Conservation (phyloP, 345 rosid species). For the Eucalyptus polybractea region DNA sequence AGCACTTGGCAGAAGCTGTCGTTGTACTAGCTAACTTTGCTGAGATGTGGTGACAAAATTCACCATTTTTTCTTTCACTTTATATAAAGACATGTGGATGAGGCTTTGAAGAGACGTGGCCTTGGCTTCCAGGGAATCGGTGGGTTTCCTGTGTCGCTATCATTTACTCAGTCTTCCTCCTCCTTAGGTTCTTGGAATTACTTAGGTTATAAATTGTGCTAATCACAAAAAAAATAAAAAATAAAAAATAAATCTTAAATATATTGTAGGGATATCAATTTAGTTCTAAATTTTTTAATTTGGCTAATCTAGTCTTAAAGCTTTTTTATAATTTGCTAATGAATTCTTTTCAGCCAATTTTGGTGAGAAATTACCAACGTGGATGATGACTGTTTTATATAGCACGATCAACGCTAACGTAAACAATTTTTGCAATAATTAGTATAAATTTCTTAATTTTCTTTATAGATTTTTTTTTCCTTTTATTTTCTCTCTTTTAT, state of each 20-base stretch:
- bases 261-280: background rate
- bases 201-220: background rate
- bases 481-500: too few species aligned
- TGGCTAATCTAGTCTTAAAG: background rate
- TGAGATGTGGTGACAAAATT: background rate
- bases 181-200: background rate
- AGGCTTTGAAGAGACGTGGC: background rate
- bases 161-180: background rate
- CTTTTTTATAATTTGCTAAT: background rate
- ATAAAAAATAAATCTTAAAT: background rate
- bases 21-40: background rate
- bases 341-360: background rate
- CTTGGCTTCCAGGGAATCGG: background rate
- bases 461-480: too few species aligned
- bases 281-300: background rate
- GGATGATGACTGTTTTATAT: rapidly evolving
- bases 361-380: rapidly evolving
- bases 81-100: background rate
- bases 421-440: too few species aligned
- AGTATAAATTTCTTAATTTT: too few species aligned
- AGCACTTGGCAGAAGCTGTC: background rate
- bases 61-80: background rate
- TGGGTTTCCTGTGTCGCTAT: background rate
- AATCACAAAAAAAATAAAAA: background rate
- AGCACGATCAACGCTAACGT: rapidly evolving